Conservation (phyloP, 768 basidiomycete genomes). For the Paxillus rubicundulus region DNA sequence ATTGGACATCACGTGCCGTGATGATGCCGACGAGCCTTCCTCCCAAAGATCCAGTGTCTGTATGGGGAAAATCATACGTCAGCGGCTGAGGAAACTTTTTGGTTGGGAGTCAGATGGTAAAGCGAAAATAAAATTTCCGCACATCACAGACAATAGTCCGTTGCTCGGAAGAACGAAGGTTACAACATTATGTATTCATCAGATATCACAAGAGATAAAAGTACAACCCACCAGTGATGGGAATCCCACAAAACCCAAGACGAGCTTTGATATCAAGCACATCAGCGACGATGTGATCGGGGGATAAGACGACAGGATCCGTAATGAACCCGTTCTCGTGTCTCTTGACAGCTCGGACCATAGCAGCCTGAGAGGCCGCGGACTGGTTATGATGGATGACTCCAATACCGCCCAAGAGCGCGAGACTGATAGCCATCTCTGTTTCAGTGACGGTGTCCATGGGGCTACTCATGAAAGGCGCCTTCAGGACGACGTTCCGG, state of each 20-base stretch:
- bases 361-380: slow-evolving; percentile 82
- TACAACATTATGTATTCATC: slow-evolving; percentile 51
- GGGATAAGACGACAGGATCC: slow-evolving; percentile 87
- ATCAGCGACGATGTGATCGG: slow-evolving; percentile 74
- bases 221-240: slow-evolving; percentile 84
- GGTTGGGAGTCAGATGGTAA: slow-evolving; percentile 14
- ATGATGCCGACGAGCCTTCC: slow-evolving; percentile 96
- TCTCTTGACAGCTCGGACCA: slow-evolving; percentile 97
- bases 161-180: slow-evolving; percentile 92
- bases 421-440: slow-evolving; percentile 90
- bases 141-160: slow-evolving; percentile 70
- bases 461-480: slow-evolving; percentile 95
- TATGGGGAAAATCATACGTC: slow-evolving; percentile 14
- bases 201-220: slow-evolving; percentile 11
- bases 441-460: slow-evolving; percentile 99
- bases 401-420: slow-evolving; percentile 94
- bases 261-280: slow-evolving; percentile 90
- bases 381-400: slow-evolving; percentile 97
- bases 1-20: slow-evolving; percentile 94
- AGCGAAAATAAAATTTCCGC: slow-evolving; percentile 48
- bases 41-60: slow-evolving; percentile 84
- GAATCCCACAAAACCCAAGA: slow-evolving; percentile 94
- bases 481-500: slow-evolving; percentile 87
- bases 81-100: slow-evolving; percentile 9
- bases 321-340: slow-evolving; percentile 99